Percentiles rank a stretch among this genome's conserved stretches.
Conservation (phyloP, 2,329 filamentous ascomycete species). For the Phialophora chinensis region DNA sequence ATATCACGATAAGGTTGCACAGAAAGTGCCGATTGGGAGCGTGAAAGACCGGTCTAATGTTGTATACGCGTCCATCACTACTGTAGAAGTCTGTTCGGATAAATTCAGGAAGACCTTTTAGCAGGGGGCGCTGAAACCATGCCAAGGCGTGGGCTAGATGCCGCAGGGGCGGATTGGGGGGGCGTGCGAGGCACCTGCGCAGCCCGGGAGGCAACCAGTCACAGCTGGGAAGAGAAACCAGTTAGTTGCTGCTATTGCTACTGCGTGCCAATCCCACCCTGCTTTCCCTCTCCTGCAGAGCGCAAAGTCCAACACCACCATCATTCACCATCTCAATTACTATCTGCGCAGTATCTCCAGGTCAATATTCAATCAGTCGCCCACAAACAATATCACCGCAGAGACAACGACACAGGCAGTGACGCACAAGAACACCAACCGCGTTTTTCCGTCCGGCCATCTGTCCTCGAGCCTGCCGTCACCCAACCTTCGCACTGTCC, state of each 20-base stretch:
- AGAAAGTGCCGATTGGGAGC: background rate
- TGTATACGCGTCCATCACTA: background rate
- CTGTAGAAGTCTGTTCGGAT: background rate
- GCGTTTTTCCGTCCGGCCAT: background rate
- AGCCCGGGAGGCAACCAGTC: background rate
- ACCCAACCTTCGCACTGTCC: conserved; percentile 10
- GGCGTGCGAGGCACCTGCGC: background rate
- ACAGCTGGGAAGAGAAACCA: background rate
- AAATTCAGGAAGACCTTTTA: background rate
- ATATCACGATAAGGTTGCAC: background rate
- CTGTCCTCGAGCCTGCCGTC: conserved; percentile 16
- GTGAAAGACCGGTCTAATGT: background rate
- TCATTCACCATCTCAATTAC: conserved; percentile 34
- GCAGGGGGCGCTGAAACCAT: conserved; percentile 3
- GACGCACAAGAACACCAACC: conserved; percentile 3
- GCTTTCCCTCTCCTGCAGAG: conserved; percentile 19
- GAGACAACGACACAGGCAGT: conserved; percentile 7
- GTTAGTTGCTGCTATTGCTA: background rate
- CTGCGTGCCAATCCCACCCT: conserved; percentile 18
- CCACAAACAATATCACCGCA: conserved; percentile 15
- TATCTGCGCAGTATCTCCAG: conserved; percentile 35
- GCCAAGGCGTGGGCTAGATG: conserved; percentile 2
- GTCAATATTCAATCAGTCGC: conserved; percentile 28
- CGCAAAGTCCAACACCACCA: conserved; percentile 30
- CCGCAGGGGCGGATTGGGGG: conserved; percentile 1